These are phyloP conservation scores for Astrephomene gubernaculifera DNA, from an alignment of 139 green algal species.

Conservation along the genomic window DNA sequence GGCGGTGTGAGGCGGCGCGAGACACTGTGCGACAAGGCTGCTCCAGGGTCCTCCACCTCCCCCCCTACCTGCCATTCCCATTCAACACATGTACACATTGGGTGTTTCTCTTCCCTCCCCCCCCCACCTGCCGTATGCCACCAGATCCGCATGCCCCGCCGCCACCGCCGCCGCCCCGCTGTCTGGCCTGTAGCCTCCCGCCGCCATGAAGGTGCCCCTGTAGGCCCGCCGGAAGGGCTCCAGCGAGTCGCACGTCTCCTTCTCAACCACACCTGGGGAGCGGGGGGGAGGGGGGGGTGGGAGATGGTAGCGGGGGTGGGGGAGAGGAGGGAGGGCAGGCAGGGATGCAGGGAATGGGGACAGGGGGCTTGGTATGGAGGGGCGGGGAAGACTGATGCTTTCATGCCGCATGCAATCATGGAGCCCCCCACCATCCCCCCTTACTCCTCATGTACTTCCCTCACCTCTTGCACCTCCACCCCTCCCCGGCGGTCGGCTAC, in stretches of 20 bases:
- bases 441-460: too few relatives aligned
- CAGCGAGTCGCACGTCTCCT: conserved; percentile 49
- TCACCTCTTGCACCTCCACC: too few relatives aligned
- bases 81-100: too few relatives aligned
- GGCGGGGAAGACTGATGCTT: too few relatives aligned
- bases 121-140: conserved; percentile 61
- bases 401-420: too few relatives aligned
- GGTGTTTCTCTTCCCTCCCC: too few relatives aligned
- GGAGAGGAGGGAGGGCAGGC: background rate
- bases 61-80: too few relatives aligned
- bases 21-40: too few relatives aligned
- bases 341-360: background rate
- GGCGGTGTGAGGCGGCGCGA: too few relatives aligned
- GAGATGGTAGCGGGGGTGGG: background rate
- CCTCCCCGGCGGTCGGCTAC: too few relatives aligned
- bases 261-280: background rate
- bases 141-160: conserved; percentile 60
- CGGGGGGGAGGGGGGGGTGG: background rate
- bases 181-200: conserved; percentile 74
- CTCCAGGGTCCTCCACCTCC: too few relatives aligned
- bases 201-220: conserved; percentile 74
- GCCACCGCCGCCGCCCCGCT: conserved; percentile 59
- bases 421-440: too few relatives aligned
- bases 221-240: conserved; percentile 68
- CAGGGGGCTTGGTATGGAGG: background rate